Percentiles rank a stretch among this genome's conserved stretches.
These are phyloP conservation scores for Diatrype stigma DNA, from an alignment of 2,329 filamentous ascomycete species.

Conservation along the genomic window DNA sequence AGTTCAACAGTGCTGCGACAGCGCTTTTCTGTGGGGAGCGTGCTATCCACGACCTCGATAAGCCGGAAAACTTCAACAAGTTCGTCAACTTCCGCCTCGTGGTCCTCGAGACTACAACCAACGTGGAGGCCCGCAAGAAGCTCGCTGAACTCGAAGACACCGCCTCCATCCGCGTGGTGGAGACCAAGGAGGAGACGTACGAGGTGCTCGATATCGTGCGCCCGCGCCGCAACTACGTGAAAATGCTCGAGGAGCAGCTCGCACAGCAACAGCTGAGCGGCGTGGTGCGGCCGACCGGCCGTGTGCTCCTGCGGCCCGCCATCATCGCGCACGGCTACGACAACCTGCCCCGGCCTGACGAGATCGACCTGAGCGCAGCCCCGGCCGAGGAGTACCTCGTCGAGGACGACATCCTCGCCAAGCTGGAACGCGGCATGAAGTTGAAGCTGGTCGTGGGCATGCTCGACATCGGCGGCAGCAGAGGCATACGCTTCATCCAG, in stretches of 20 bases:
- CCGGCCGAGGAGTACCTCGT: slow-evolving; percentile 54
- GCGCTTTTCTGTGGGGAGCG: slow-evolving; percentile 53
- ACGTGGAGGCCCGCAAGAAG: slow-evolving; percentile 28
- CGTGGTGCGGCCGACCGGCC: slow-evolving; percentile 39
- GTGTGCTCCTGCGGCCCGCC: slow-evolving; percentile 39
- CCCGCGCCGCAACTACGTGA: slow-evolving; percentile 16
- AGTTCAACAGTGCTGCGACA: slow-evolving; percentile 75
- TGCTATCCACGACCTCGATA: slow-evolving; percentile 17
- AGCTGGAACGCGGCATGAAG: slow-evolving; percentile 63
- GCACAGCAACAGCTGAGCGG: slow-evolving; percentile 9
- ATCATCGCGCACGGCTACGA: slow-evolving; percentile 46
- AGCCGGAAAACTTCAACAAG: slow-evolving; percentile 36
- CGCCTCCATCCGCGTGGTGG: slow-evolving; percentile 35
- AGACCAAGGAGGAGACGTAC: slow-evolving; percentile 51
- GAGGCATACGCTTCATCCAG: slow-evolving; percentile 59
- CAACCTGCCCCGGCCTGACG: slow-evolving; percentile 30
- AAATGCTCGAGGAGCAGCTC: slow-evolving; percentile 14
- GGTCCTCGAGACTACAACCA: slow-evolving; percentile 27
- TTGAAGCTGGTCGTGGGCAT: slow-evolving; percentile 51
- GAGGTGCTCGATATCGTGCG: slow-evolving; percentile 53
- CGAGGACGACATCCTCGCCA: slow-evolving; percentile 51
- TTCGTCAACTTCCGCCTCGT: slow-evolving; percentile 41
- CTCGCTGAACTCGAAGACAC: slow-evolving; percentile 17
- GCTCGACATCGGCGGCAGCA: slow-evolving; percentile 55
- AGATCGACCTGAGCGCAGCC: slow-evolving; percentile 20